phyloP scores from a whole-genome alignment of 1,284 basidiomycete species.

The Pseudomicrostroma phylloplanum region DNA sequence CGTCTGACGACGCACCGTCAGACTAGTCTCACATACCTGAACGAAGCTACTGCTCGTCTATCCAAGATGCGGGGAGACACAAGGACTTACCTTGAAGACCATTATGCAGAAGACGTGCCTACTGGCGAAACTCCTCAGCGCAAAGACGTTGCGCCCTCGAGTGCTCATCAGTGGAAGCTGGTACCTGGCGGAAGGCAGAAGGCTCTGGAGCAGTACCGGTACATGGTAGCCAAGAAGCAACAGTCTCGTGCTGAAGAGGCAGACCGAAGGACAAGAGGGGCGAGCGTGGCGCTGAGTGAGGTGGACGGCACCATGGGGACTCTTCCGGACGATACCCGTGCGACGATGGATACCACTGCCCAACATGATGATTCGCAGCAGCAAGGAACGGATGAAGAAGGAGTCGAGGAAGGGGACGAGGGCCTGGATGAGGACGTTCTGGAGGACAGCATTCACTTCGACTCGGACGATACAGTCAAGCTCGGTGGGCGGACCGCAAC shows the following conservation, averaged over 20 bases:
- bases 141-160: slow-evolving; percentile 21
- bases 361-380: neutral
- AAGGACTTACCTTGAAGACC: slow-evolving; percentile 12
- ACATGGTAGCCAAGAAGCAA: slow-evolving; percentile 9
- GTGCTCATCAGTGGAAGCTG: slow-evolving; percentile 18
- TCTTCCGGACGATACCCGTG: slow-evolving; percentile 22
- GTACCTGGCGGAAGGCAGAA: slow-evolving; percentile 25
- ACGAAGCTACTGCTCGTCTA: neutral
- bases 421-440: slow-evolving; percentile 5
- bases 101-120: slow-evolving; percentile 19
- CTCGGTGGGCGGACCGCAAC: no score
- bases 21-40: neutral
- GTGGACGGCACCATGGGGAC: slow-evolving; percentile 6
- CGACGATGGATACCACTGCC: slow-evolving; percentile 14
- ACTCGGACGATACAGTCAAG: neutral
- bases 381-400: slow-evolving; percentile 7
- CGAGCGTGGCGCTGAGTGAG: neutral
- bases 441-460: slow-evolving; percentile 3
- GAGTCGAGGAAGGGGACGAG: slow-evolving; percentile 6
- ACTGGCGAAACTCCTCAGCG: slow-evolving; percentile 40
- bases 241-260: neutral
- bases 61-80: neutral
- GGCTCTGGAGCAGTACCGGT: slow-evolving; percentile 26
- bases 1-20: neutral
- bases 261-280: neutral